phyloP scores from a whole-genome alignment of 2,329 filamentous ascomycete genomes.

The Nemania sp. region DNA sequence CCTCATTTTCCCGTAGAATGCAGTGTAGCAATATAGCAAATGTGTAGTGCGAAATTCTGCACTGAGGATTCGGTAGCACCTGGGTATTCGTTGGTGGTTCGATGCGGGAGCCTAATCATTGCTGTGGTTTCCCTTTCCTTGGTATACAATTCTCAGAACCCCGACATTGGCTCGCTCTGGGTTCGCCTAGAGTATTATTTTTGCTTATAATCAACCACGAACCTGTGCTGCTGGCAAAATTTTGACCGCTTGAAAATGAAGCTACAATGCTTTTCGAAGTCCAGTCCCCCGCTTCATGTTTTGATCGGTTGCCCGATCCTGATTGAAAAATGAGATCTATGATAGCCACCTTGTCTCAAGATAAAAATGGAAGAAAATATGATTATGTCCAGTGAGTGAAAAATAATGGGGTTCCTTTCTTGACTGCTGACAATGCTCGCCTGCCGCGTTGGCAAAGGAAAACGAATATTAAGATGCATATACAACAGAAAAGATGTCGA shows the following conservation, averaged over 20 bases:
- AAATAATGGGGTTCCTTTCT: slow-evolving; percentile 1
- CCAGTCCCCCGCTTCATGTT: slow-evolving; percentile 18
- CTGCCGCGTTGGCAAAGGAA: not conserved
- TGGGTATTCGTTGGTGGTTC: not conserved
- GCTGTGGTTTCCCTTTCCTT: not conserved
- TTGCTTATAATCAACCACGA: slow-evolving; percentile 2
- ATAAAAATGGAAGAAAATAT: slow-evolving; percentile 14
- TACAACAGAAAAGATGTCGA: slow-evolving; percentile 1
- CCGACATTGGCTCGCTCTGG: slow-evolving; percentile 1
- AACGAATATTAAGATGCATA: slow-evolving; percentile 14
- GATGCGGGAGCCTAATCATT: not conserved
- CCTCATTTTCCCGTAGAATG: slow-evolving; percentile 5
- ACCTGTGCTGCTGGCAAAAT: slow-evolving; percentile 1
- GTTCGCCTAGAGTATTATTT: slow-evolving; percentile 7
- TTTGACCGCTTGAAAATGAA: slow-evolving; percentile 20
- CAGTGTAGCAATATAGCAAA: slow-evolving; percentile 10
- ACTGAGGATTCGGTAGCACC: not conserved
- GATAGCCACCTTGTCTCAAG: slow-evolving; percentile 15
- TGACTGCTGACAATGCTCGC: slow-evolving; percentile 6
- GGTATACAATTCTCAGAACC: not conserved
- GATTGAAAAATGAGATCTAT: slow-evolving; percentile 34
- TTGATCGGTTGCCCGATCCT: slow-evolving; percentile 38
- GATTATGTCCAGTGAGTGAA: slow-evolving; percentile 18
- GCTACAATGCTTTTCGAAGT: slow-evolving; percentile 20
- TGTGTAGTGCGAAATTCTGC: slow-evolving; percentile 7